phyloP scores from a whole-genome alignment of 164 flowering plant species.

The Berberis thunbergii region DNA sequence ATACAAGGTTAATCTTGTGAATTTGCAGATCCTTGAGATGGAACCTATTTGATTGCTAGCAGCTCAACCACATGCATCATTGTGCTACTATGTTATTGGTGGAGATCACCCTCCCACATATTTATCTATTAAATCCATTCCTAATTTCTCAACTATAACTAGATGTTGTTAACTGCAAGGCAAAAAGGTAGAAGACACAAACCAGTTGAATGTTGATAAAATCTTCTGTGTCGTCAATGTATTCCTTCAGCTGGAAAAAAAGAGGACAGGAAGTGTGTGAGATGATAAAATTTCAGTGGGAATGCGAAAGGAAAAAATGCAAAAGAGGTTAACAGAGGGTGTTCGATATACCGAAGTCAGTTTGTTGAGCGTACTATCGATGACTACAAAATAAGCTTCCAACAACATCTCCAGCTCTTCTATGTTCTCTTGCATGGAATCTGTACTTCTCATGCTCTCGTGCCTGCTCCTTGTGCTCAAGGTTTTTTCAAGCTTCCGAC shows the following conservation, averaged over 20 bases:
- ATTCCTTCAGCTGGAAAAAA: constrained; percentile 51
- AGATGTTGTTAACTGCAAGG: neutral
- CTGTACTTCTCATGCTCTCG: constrained; percentile 72
- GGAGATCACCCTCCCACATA: no score
- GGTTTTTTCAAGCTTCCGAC: constrained; percentile 66
- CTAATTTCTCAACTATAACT: neutral
- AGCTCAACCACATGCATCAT: no score
- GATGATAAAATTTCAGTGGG: neutral
- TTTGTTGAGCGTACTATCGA: constrained; percentile 88
- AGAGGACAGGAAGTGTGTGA: constrained; percentile 1
- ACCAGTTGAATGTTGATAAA: constrained; percentile 79
- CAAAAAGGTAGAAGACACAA: constrained; percentile 6
- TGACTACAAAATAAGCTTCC: constrained; percentile 85
- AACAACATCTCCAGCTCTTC: constrained; percentile 93
- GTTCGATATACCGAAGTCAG: constrained; percentile 62
- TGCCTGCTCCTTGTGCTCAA: constrained; percentile 81
- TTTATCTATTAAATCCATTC: neutral
- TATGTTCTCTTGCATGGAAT: constrained; percentile 49
- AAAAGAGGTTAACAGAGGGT: neutral
- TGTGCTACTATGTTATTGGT: no score
- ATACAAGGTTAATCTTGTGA: no score
- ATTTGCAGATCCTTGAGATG: no score
- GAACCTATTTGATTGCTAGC: no score
- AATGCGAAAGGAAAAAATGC: neutral
- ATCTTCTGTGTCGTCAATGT: constrained; percentile 45